Percentiles rank a stretch among this genome's conserved stretches.
Evolutionary conservation across 495 filamentous ascomycete genomes (phyloP).

Genomic region (Oidiodendron maius): DNA sequence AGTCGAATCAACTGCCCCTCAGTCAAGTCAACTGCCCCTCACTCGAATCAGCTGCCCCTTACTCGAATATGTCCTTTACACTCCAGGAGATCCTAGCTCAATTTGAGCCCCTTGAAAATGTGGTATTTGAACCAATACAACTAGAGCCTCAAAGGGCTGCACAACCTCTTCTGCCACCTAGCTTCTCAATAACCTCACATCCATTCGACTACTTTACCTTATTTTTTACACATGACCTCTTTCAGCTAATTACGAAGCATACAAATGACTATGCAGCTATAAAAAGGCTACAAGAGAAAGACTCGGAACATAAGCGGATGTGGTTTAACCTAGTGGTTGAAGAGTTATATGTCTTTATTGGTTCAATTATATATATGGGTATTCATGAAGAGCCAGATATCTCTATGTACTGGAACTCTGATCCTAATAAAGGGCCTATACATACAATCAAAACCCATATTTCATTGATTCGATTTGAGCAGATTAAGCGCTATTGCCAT

Average conservation of each 20-base stretch:
- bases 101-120: background rate
- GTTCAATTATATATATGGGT: slow-evolving; percentile 10
- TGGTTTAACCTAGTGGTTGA: slow-evolving; percentile 2
- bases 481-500: slow-evolving; percentile 7
- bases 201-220: slow-evolving; percentile 12
- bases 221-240: slow-evolving; percentile 5
- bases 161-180: background rate
- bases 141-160: background rate
- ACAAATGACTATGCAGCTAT: slow-evolving; percentile 11
- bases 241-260: slow-evolving; percentile 7
- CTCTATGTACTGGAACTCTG: no score
- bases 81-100: slow-evolving; percentile 6
- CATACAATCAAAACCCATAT: slow-evolving; percentile 4
- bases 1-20: no score
- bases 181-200: background rate
- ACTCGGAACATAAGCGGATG: background rate
- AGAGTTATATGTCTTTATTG: slow-evolving; percentile 9
- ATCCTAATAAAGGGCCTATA: slow-evolving; percentile 5
- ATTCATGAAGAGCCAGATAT: slow-evolving; percentile 6
- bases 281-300: background rate
- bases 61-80: no score
- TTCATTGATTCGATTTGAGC: slow-evolving; percentile 1
- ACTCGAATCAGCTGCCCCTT: no score
- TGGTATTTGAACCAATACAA: background rate
- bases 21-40: no score